These are phyloP conservation scores for Nepenthes mirabilis DNA, from an alignment of 148 eudicot species.

Conservation along the genomic window DNA sequence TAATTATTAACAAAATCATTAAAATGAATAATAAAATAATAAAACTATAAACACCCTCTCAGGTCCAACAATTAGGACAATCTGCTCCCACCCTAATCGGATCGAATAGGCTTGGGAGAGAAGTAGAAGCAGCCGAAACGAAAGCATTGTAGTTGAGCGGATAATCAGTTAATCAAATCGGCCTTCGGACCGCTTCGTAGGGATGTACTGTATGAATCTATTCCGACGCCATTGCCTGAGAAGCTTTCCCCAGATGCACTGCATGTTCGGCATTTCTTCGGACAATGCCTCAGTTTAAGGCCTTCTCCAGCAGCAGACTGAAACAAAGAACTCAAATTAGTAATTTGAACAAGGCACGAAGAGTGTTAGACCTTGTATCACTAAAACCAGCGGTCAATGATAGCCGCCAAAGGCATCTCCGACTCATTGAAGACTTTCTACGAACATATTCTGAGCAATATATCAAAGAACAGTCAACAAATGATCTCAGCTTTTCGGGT, in stretches of 20 bases:
- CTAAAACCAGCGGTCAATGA: slow-evolving; percentile 11
- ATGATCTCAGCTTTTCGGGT: not conserved
- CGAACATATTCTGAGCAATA: slow-evolving; percentile 12
- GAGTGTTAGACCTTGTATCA: slow-evolving; percentile 23
- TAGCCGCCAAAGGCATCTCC: slow-evolving; percentile 10
- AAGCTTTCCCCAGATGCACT: not conserved
- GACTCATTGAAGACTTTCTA: slow-evolving; percentile 23
- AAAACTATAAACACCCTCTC: no score
- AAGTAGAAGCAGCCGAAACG: no score
- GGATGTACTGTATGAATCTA: not conserved
- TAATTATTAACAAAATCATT: no score
- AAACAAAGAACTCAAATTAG: slow-evolving; percentile 5
- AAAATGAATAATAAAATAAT: no score
- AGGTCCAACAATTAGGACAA: no score
- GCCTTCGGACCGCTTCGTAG: no score
- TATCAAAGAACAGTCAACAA: slow-evolving; percentile 1
- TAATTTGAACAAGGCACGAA: slow-evolving; percentile 14
- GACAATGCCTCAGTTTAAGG: slow-evolving; percentile 5
- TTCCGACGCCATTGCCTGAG: slow-evolving; percentile 4
- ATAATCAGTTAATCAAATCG: no score
- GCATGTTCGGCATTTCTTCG: slow-evolving; percentile 1
- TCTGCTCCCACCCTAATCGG: no score
- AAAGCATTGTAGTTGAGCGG: no score
- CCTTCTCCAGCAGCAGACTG: slow-evolving; percentile 11
- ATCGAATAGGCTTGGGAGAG: no score